Base-by-base conservation (phyloP, 371 early-diverging fungal species). In the Saksenaea oblongispora region DNA sequence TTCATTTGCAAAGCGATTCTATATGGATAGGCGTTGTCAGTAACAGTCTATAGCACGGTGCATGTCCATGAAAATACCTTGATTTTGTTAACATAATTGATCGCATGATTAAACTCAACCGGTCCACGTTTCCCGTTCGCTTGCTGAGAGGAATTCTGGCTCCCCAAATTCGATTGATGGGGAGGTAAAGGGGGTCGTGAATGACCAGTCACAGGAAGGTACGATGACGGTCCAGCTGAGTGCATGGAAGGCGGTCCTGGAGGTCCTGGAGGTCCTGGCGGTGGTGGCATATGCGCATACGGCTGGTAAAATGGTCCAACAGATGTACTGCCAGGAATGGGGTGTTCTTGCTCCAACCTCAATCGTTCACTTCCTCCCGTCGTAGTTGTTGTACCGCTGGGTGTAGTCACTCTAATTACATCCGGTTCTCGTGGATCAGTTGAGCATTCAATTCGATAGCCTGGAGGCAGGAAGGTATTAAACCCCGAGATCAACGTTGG, bases 381-480 rank as follows among this genome's bases (percentile, higher is more conserved):
- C 8, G 84, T 85, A 17, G 83, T 87, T 15, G 87, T 87, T 27
- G 83, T 85, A 15, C 92, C 92, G 10, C 84, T 80, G 17, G 97
- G 96, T 0, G 95, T 93, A 3, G 90, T 93, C 28, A 97, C 96
- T 26, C 87, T 84, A 59, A 96, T 89, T 39, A 80, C 69, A 61
- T 82, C 75, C 31, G 89, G 88, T 55, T 91, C 90, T 17, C 72
- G 64, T 2, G 92, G 88, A 64, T 93, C 89, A 31, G 82, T 82
- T 3, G 89, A 89, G 61, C 92, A 87, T 67, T 95, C 96, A 61
- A 98, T 94, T 57, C 90, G 87, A 69, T 94, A 97, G 0, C 98
- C 98, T 15, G 94, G 93, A 8, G 99, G 99, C 57, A 99, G 72
- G 73, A 99, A 99, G 0, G 98, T 97, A 81, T 99, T 99, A 80